These are phyloP conservation scores for Mycena albidolilacea DNA, from an alignment of 768 basidiomycete species.

Conservation along the genomic window DNA sequence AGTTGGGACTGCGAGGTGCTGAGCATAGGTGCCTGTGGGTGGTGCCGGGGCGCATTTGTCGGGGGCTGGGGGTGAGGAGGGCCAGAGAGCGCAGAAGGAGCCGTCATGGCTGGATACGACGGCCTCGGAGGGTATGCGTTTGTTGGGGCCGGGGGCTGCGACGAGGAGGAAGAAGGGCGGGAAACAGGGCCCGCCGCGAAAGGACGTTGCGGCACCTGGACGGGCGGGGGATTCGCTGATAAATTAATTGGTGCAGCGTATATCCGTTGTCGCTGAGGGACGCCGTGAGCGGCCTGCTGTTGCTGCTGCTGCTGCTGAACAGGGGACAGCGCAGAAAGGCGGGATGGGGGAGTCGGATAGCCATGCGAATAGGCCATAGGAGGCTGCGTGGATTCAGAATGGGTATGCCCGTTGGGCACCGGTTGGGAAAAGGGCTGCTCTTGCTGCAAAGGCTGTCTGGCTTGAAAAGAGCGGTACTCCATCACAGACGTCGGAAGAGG, in stretches of 20 bases:
- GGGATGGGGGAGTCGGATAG: slow-evolving; percentile 12
- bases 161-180: neutral
- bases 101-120: too few relatives aligned
- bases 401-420: neutral
- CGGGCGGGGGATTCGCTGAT: neutral
- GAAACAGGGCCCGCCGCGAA: neutral
- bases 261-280: too few relatives aligned
- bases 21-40: neutral
- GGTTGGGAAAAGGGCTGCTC: neutral
- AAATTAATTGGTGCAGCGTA: neutral
- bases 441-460: neutral
- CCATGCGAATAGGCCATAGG: slow-evolving; percentile 1
- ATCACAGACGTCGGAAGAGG: neutral
- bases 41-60: neutral
- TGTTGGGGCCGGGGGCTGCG: neutral
- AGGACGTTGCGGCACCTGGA: neutral
- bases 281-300: neutral
- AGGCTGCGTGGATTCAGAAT: neutral
- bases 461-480: neutral
- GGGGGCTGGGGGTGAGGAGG: neutral
- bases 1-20: neutral
- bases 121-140: neutral
- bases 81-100: too few relatives aligned
- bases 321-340: neutral
- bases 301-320: neutral